A percentile compares a stretch with the other conserved stretches of the same genome.
Evolutionary conservation across 2,329 filamentous ascomycete species (phyloP).

Genomic region (Alternaria rosae): DNA sequence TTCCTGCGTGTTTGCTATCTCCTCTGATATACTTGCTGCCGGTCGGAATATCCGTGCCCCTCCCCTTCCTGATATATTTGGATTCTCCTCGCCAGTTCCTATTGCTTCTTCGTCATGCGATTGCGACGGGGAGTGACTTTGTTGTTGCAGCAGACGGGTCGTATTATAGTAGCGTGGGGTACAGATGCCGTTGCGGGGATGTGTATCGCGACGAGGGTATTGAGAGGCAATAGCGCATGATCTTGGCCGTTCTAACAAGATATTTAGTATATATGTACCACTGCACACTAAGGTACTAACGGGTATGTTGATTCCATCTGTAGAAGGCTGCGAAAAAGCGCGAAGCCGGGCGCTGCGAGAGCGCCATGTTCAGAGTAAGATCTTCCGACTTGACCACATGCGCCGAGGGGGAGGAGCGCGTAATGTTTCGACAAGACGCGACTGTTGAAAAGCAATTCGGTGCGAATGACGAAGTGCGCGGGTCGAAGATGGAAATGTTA

Average conservation of each 20-base stretch:
- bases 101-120: background rate
- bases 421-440: background rate
- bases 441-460: background rate
- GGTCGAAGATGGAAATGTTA: conserved; percentile 22
- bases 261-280: background rate
- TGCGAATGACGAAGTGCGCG: conserved; percentile 11
- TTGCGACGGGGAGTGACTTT: conserved; percentile 11
- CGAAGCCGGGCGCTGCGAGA: conserved; percentile 27
- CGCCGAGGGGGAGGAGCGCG: background rate
- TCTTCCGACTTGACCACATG: background rate
- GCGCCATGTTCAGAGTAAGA: conserved; percentile 22
- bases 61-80: background rate
- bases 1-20: background rate
- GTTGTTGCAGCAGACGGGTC: conserved; percentile 17
- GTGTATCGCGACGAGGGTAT: background rate
- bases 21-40: background rate
- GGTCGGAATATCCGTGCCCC: background rate
- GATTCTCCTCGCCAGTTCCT: background rate
- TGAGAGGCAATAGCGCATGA: conserved; percentile 6
- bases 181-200: background rate
- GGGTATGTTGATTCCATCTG: conserved; percentile 47
- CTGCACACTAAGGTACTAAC: conserved; percentile 17
- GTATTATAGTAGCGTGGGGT: conserved; percentile 17
- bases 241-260: conserved; percentile 16
- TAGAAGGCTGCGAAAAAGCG: conserved; percentile 57